Evolutionary conservation across 106 monocot genomes (phyloP), one percentile per base, ranked within the genome.

Genomic region (Triglochin maritima): DNA sequence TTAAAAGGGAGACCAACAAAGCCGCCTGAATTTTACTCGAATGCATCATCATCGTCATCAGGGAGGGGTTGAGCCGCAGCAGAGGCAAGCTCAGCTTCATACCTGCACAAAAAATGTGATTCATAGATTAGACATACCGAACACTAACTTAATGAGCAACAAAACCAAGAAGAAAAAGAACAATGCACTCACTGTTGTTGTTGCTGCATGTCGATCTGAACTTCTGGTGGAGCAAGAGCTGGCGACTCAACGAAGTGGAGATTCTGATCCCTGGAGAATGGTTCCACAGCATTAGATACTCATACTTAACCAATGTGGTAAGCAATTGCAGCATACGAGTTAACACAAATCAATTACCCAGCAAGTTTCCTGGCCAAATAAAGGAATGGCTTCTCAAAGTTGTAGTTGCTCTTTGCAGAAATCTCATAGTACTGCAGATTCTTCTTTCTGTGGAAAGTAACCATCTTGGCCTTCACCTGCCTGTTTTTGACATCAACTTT

Each of bases 321-420:
- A 0, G 29, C 29, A 29, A 29, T 1, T 29, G 29, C 29, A 11
- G 52, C 11, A 8, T 52, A 6, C 11, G 9, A 52, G 52, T 52
- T 52, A 6, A 8, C 52, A 52, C 52, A 52, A 52, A 52, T 50
- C 2, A 8, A 13, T 74, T 83, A 87, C 92, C 87, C 87, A 51
- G 92, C 85, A 64, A 92, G 82, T 58, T 92, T 92, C 72, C 87
- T 87, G 9, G 92, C 87, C 14, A 92, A 57, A 74, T 92, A 92
- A 42, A 87, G 87, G 79, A 92, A 92, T 2, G 92, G 92, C 68
- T 92, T 92, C 80, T 92, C 87, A 65, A 91, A 91, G 57, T 91
- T 91, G 84, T 91, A 91, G 50, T 92, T 92, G 79, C 92, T 87
- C 76, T 92, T 92, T 3, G 92, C 92, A 64, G 92, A 92, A n/a